Evolutionary conservation across 352 stramenopile species (phyloP).

Genomic region (Phytopythium sindhum): DNA sequence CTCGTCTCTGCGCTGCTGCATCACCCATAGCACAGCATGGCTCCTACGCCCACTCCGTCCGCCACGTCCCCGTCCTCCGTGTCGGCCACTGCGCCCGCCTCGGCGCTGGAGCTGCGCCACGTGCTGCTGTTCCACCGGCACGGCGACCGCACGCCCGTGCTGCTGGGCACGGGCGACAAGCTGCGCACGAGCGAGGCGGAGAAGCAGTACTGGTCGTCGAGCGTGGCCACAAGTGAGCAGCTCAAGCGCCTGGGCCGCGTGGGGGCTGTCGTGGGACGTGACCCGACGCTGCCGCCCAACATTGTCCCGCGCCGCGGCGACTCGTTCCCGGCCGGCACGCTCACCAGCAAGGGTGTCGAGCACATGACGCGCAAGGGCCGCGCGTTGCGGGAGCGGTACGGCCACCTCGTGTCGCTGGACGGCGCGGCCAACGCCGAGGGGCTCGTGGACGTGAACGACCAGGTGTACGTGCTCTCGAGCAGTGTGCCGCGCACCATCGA

Average conservation of each 20-base stretch:
- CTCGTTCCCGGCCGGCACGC: conserved; percentile 45
- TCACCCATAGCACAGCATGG: not conserved
- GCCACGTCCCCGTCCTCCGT: not conserved
- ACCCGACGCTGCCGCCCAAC: conserved; percentile 39
- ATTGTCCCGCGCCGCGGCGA: conserved; percentile 34
- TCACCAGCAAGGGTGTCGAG: conserved; percentile 63
- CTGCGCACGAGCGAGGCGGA: conserved; percentile 51
- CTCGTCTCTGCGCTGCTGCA: not conserved
- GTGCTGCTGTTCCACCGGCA: conserved; percentile 82
- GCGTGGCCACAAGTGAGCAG: conserved; percentile 52
- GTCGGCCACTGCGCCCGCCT: not conserved
- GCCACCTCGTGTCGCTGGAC: conserved; percentile 24
- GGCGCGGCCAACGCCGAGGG: not conserved
- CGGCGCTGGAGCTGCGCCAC: conserved; percentile 48
- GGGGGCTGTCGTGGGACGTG: conserved; percentile 43
- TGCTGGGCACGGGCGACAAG: conserved; percentile 52
- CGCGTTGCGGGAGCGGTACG: conserved; percentile 43
- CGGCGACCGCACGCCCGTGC: conserved; percentile 72
- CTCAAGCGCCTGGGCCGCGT: conserved; percentile 41
- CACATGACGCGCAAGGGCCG: conserved; percentile 70
- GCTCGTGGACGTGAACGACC: conserved; percentile 20
- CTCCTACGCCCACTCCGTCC: conserved; percentile 5
- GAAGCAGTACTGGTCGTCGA: conserved; percentile 54
- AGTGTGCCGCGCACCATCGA: conserved; percentile 72
- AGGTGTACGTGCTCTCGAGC: conserved; percentile 78